Evolutionary conservation across 2,329 filamentous ascomycete species (phyloP).

Genomic region (Fusarium drepaniforme): DNA sequence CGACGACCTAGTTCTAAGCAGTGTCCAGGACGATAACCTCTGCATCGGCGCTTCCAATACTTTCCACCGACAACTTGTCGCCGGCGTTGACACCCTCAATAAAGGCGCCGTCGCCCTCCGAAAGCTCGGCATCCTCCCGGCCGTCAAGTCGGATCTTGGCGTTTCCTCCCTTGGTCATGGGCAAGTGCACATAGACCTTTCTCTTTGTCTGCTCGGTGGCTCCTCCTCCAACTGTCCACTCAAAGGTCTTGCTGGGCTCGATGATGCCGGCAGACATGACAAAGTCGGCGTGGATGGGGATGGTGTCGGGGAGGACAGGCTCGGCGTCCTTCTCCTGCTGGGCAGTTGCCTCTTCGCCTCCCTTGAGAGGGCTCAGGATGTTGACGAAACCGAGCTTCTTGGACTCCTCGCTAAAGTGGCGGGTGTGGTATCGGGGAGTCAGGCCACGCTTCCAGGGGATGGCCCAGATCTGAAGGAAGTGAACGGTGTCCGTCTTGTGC

Average conservation of each 20-base stretch:
- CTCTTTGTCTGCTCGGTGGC: constrained; percentile 65
- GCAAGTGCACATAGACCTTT: constrained; percentile 84
- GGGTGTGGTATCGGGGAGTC: constrained; percentile 81
- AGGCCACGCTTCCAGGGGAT: constrained; percentile 81
- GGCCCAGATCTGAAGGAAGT: constrained; percentile 93
- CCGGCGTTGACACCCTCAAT: constrained; percentile 74
- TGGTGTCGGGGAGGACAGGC: constrained; percentile 73
- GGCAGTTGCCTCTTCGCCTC: constrained; percentile 70
- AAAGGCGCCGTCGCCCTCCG: constrained; percentile 86
- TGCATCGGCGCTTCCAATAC: constrained; percentile 75
- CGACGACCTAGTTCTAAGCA: constrained; percentile 53
- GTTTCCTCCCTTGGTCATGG: constrained; percentile 83
- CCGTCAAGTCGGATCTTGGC: constrained; percentile 78
- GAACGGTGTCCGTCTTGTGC: constrained; percentile 76
- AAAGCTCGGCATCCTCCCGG: constrained; percentile 72
- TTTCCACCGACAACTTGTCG: constrained; percentile 74
- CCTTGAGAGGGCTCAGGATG: constrained; percentile 81
- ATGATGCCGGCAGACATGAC: constrained; percentile 86
- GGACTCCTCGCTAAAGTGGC: constrained; percentile 76
- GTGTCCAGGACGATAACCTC: constrained; percentile 78
- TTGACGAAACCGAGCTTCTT: constrained; percentile 79
- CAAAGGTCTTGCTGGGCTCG: constrained; percentile 72
- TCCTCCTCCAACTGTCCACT: constrained; percentile 77
- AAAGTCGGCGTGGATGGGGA: constrained; percentile 87
- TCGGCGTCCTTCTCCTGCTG: constrained; percentile 74